Percentiles rank a stretch among this genome's conserved stretches.
phyloP scores from a whole-genome alignment of 2,329 filamentous ascomycete genomes.

The Fusarium sp. region DNA sequence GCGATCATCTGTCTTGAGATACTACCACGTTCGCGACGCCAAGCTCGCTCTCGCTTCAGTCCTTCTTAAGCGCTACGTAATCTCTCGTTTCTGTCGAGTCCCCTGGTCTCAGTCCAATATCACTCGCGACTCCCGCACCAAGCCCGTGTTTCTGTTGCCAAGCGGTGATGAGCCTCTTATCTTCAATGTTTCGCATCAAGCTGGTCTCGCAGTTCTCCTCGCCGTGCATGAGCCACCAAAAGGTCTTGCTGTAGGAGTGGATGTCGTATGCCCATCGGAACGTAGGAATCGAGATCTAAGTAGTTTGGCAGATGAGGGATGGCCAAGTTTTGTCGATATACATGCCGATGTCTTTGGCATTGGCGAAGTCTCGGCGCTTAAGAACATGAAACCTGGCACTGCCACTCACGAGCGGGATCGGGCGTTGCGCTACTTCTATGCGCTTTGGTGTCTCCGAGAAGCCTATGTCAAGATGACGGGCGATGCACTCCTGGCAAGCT shows the following conservation, averaged over 20 bases:
- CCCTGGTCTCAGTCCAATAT: slow-evolving; percentile 72
- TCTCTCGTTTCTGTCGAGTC: slow-evolving; percentile 69
- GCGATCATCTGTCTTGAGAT: slow-evolving; percentile 68
- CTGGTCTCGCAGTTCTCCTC: slow-evolving; percentile 77
- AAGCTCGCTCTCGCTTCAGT: slow-evolving; percentile 80
- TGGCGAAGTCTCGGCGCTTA: slow-evolving; percentile 73
- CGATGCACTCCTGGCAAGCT: slow-evolving; percentile 79
- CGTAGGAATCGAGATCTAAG: slow-evolving; percentile 71
- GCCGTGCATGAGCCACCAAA: slow-evolving; percentile 60
- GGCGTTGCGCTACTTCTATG: slow-evolving; percentile 79
- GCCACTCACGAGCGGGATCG: slow-evolving; percentile 57
- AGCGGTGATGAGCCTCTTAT: slow-evolving; percentile 63
- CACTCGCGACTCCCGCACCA: slow-evolving; percentile 67
- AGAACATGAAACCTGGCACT: slow-evolving; percentile 54
- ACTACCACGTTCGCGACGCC: slow-evolving; percentile 77
- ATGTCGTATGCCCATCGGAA: slow-evolving; percentile 82
- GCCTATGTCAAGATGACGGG: slow-evolving; percentile 87
- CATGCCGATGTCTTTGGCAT: slow-evolving; percentile 77
- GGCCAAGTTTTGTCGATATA: slow-evolving; percentile 76
- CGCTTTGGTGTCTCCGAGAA: slow-evolving; percentile 83
- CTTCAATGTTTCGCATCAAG: slow-evolving; percentile 86
- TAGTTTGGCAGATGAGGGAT: slow-evolving; percentile 71
- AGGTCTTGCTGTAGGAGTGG: slow-evolving; percentile 71
- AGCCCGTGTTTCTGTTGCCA: slow-evolving; percentile 66
- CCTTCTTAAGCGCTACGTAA: slow-evolving; percentile 78